Conservation (phyloP, 1,284 basidiomycete species). For the Exobasidium rhododendri region DNA sequence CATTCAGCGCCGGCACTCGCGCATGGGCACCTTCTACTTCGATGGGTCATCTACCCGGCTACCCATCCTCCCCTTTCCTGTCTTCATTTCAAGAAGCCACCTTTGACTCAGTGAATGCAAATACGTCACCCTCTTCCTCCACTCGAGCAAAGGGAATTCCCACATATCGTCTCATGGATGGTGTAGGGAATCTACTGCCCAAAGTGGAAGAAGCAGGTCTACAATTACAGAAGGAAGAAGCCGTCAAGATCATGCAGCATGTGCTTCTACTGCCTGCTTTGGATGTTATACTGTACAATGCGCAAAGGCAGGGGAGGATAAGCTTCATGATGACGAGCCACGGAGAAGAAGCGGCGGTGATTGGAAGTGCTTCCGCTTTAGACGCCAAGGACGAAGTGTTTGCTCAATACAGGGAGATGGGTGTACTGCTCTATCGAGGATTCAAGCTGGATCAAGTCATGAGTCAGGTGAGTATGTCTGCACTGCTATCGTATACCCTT, state of each 20-base stretch:
- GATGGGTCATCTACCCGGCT: slow-evolving; percentile 29
- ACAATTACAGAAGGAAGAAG: slow-evolving; percentile 31
- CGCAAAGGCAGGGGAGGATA: slow-evolving; percentile 88
- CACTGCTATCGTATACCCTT: too few species aligned
- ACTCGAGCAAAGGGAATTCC: slow-evolving; percentile 35
- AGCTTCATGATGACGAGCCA: slow-evolving; percentile 77
- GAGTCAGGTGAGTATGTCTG: slow-evolving; percentile 30
- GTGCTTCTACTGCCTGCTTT: slow-evolving; percentile 68
- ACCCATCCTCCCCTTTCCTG: slow-evolving; percentile 40
- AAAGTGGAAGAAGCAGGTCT: slow-evolving; percentile 38
- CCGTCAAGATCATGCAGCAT: slow-evolving; percentile 38
- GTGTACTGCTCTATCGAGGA: slow-evolving; percentile 82
- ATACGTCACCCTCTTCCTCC: slow-evolving; percentile 20
- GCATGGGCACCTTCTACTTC: background rate
- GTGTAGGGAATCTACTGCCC: slow-evolving; percentile 31
- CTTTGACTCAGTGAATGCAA: slow-evolving; percentile 35
- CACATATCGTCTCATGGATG: slow-evolving; percentile 43
- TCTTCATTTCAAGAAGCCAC: slow-evolving; percentile 40
- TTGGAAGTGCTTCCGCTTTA: slow-evolving; percentile 83
- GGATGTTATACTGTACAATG: slow-evolving; percentile 83
- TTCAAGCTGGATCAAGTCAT: slow-evolving; percentile 58
- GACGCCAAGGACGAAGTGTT: slow-evolving; percentile 71
- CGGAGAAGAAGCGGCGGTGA: slow-evolving; percentile 86
- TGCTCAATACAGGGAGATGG: slow-evolving; percentile 66
- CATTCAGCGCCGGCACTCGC: background rate